Percentiles rank a stretch among this genome's conserved stretches.
These are phyloP conservation scores for Malania oleifera DNA, from an alignment of 164 flowering plant genomes.

Conservation along the genomic window DNA sequence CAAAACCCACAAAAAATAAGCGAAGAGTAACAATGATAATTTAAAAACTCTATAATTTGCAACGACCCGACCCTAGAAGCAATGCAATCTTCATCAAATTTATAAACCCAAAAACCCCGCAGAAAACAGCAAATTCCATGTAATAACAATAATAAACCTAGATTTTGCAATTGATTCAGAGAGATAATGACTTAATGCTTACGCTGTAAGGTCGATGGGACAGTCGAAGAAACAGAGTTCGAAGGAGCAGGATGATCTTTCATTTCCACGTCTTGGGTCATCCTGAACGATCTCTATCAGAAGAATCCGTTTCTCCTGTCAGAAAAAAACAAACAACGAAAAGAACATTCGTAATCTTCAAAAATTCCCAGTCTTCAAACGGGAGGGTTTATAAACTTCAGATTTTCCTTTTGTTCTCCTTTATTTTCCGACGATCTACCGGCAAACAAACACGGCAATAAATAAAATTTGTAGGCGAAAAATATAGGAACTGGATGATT, in stretches of 20 bases:
- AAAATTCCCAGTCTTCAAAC: neutral
- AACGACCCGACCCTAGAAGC: conserved; percentile 14
- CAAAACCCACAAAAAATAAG: neutral
- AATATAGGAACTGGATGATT: too few relatives aligned
- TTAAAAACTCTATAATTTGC: conserved; percentile 8
- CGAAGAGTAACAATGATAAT: neutral
- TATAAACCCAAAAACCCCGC: neutral
- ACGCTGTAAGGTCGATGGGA: conserved; percentile 60
- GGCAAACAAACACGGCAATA: too few relatives aligned
- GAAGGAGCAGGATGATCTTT: conserved; percentile 57
- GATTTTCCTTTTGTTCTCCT: too few relatives aligned
- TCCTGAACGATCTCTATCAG: conserved; percentile 16
- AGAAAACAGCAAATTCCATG: neutral
- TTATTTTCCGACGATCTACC: too few relatives aligned
- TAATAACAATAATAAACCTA: neutral
- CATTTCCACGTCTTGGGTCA: conserved; percentile 90
- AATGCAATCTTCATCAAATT: conserved; percentile 15
- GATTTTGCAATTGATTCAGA: neutral
- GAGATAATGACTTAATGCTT: conserved; percentile 8
- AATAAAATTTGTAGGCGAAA: too few relatives aligned
- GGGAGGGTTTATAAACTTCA: too few relatives aligned
- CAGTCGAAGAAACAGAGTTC: conserved; percentile 38
- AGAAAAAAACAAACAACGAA: too few relatives aligned
- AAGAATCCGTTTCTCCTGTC: too few relatives aligned
- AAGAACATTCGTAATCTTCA: neutral